Conservation (phyloP, 2,329 filamentous ascomycete genomes). For the Epichloe festucae region DNA sequence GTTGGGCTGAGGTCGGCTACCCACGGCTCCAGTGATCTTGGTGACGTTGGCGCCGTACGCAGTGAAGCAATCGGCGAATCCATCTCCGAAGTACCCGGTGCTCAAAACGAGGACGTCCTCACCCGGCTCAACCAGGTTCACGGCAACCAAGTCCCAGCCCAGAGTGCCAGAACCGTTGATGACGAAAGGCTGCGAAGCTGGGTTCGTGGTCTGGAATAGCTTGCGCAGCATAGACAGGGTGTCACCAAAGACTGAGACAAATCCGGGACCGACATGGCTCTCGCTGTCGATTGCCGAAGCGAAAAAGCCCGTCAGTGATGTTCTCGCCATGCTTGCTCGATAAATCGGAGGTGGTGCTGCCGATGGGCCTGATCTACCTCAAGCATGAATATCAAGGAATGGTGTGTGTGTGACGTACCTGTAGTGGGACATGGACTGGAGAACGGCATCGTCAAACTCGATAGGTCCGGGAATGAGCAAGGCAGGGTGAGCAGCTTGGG, state of each 20-base stretch:
- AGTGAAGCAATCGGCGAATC: slow-evolving; percentile 81
- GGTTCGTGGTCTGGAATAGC: slow-evolving; percentile 82
- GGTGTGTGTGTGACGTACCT: slow-evolving; percentile 40
- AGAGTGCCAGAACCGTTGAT: slow-evolving; percentile 90
- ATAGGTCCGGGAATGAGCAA: slow-evolving; percentile 95
- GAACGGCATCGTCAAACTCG: slow-evolving; percentile 94
- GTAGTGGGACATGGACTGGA: slow-evolving; percentile 90
- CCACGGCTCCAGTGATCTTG: slow-evolving; percentile 79
- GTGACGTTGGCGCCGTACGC: slow-evolving; percentile 86
- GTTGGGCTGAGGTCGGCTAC: slow-evolving; percentile 70
- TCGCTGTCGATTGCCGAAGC: slow-evolving; percentile 43
- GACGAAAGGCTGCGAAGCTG: slow-evolving; percentile 78
- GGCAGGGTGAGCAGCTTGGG: slow-evolving; percentile 50
- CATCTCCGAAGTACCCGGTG: slow-evolving; percentile 94
- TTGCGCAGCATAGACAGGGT: slow-evolving; percentile 77
- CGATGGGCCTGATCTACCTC: not conserved
- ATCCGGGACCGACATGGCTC: slow-evolving; percentile 81
- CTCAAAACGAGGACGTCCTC: slow-evolving; percentile 88
- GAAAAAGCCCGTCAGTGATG: not conserved
- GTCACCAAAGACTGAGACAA: slow-evolving; percentile 85
- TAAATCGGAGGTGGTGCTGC: not conserved
- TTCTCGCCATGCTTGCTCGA: not conserved
- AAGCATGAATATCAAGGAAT: no score
- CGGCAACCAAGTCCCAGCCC: slow-evolving; percentile 92
- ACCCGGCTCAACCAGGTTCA: slow-evolving; percentile 79